Base-by-base conservation (phyloP, 768 basidiomycete genomes). In the Lactifluus piperatus region DNA sequence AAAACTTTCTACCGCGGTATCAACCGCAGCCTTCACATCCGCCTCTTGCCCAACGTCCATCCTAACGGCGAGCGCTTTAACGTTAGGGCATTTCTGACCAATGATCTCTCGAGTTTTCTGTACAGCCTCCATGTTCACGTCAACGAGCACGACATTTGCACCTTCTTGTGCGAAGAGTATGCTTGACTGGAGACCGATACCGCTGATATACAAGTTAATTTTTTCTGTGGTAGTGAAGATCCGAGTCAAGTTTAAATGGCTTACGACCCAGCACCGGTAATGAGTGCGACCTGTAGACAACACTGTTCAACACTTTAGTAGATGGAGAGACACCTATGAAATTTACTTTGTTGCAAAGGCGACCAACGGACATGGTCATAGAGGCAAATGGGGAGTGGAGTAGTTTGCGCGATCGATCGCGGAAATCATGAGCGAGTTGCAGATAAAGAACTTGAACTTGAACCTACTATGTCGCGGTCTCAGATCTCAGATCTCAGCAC, bases 161-260 rank as follows among this genome's bases (percentile, higher is more conserved):
- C 95, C 94, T 71, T 99, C 97, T 62, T 82, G 80, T 2, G 95
- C 95, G 71, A 99, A 99, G 47, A 97, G 80, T 60, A 97, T 78
- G n/a, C 93, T 85, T 0, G 94, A 88, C 75, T 99, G 94, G 49
- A 98, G 81, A 27, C 97, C 97, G 71, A 99, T 97, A 0, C 97
- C 97, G 56, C 94, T 97, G 71, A 44, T 61, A 60, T 14, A 37
- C n/a, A 43, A 36, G 24, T 22, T 55, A 43, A 56, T 45, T 27
- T 51, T 34, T 13, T 29, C n/a, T n/a, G n/a, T n/a, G n/a, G 9
- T 8, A 51, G 24, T 14, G 34, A 13, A 32, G 36, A 43, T 56
- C 49, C 29, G 27, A 29, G 46, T 9, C 18, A n/a, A n/a, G n/a
- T 36, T 4, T 24, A 7, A n/a, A 32, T 37, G 13, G 77, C 90